Percentiles rank a stretch among this genome's conserved stretches.
These are phyloP conservation scores for Didymosphaeria variabile DNA, from an alignment of 2,329 filamentous ascomycete species.

Conservation along the genomic window DNA sequence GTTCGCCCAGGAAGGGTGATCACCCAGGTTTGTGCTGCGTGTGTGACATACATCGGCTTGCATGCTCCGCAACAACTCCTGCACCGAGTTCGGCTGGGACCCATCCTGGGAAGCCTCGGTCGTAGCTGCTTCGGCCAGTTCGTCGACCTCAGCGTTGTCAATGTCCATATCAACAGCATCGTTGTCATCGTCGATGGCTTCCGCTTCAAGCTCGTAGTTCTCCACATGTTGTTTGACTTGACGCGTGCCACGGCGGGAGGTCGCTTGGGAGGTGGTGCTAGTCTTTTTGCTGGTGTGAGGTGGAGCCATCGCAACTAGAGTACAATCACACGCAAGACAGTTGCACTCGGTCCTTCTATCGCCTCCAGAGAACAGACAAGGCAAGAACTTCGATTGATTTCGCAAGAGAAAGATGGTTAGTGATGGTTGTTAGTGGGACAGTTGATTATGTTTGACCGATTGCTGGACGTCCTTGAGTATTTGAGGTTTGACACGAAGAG, in stretches of 20 bases:
- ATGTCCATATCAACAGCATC: slow-evolving; percentile 16
- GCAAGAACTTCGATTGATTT: neutral
- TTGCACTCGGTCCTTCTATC: neutral
- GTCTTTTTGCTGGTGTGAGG: slow-evolving; percentile 23
- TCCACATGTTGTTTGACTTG: slow-evolving; percentile 17
- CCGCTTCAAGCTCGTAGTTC: slow-evolving; percentile 15
- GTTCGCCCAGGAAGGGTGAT: neutral
- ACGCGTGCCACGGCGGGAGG: slow-evolving; percentile 21
- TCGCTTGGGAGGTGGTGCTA: slow-evolving; percentile 11
- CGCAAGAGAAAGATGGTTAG: slow-evolving; percentile 19
- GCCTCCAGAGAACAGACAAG: too few relatives aligned
- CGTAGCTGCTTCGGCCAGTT: neutral
- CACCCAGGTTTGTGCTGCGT: neutral
- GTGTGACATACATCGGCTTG: slow-evolving; percentile 30
- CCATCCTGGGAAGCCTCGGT: slow-evolving; percentile 16
- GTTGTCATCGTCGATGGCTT: slow-evolving; percentile 11
- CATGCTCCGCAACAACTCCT: slow-evolving; percentile 24
- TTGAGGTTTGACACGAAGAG: neutral
- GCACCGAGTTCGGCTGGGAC: slow-evolving; percentile 7
- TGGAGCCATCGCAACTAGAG: slow-evolving; percentile 25
- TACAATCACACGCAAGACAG: neutral
- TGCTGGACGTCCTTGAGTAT: neutral
- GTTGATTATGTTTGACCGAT: neutral
- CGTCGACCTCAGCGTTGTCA: slow-evolving; percentile 15
- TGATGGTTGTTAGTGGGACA: slow-evolving; percentile 26